These are phyloP conservation scores for Macrocybe gigantea DNA, from an alignment of 768 basidiomycete species.

Conservation along the genomic window DNA sequence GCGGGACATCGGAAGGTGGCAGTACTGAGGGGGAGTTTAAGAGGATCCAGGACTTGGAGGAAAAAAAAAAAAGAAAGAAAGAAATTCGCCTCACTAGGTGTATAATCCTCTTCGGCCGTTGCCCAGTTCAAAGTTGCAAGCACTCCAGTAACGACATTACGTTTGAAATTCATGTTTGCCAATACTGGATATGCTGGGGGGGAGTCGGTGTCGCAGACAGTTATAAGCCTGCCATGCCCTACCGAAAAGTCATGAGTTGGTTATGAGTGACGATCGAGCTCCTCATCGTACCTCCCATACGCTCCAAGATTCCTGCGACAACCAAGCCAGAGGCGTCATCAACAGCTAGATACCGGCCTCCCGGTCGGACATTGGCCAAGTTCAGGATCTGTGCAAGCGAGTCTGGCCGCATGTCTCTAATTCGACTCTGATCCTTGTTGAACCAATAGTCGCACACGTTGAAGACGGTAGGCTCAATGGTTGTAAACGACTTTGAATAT, in stretches of 20 bases:
- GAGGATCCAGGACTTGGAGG: not conserved
- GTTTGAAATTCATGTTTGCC: constrained; percentile 79
- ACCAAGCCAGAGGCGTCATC: constrained; percentile 91
- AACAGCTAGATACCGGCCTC: constrained; percentile 81
- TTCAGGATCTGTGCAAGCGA: constrained; percentile 85
- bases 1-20: constrained; percentile 51
- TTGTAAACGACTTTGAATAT: constrained; percentile 82
- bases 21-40: constrained; percentile 37
- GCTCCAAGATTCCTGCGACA: constrained; percentile 77
- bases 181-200: constrained; percentile 88
- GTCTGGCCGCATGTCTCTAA: constrained; percentile 83
- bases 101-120: constrained; percentile 73
- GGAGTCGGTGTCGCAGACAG: constrained; percentile 85
- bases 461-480: constrained; percentile 80
- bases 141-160: constrained; percentile 42
- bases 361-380: constrained; percentile 77
- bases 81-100: constrained; percentile 40
- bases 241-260: constrained; percentile 4
- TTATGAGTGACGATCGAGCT: not conserved
- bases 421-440: constrained; percentile 71
- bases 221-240: constrained; percentile 79
- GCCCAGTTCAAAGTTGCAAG: constrained; percentile 86
- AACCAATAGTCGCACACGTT: constrained; percentile 91
- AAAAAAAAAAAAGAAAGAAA: not conserved
- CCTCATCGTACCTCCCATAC: constrained; percentile 64